These are phyloP conservation scores for Exophiala aquamarina DNA, from an alignment of 2,329 filamentous ascomycete genomes.

Conservation along the genomic window DNA sequence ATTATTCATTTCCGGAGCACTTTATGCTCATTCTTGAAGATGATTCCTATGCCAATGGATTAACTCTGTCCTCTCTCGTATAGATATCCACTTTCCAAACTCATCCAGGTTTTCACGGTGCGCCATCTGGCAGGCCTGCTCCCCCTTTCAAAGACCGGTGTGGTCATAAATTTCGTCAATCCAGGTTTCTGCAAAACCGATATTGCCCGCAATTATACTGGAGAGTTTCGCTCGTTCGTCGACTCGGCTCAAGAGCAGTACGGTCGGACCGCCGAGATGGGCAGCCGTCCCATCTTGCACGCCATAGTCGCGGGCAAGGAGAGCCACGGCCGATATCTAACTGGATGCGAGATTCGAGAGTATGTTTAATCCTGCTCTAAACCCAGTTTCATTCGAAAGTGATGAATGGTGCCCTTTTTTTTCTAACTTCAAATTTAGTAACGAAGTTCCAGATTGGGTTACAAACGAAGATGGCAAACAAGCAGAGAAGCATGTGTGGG, in stretches of 20 bases:
- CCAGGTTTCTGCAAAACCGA: slow-evolving; percentile 34
- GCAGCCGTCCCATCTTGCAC: slow-evolving; percentile 33
- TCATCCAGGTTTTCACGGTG: slow-evolving; percentile 8
- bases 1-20: no score
- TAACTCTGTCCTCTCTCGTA: no score
- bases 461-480: slow-evolving; percentile 2
- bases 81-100: slow-evolving; percentile 35
- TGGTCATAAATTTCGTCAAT: slow-evolving; percentile 36
- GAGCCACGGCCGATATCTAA: slow-evolving; percentile 28
- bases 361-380: slow-evolving; percentile 1
- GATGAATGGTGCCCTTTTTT: background rate
- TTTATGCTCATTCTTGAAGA: no score
- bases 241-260: slow-evolving; percentile 27
- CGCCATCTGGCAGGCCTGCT: slow-evolving; percentile 9
- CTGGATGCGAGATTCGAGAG: slow-evolving; percentile 2
- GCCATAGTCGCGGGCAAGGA: slow-evolving; percentile 31
- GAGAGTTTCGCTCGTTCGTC: slow-evolving; percentile 22
- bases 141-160: slow-evolving; percentile 5
- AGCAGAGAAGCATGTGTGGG: background rate
- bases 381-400: no score
- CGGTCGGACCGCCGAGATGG: slow-evolving; percentile 32
- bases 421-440: background rate
- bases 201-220: slow-evolving; percentile 23
- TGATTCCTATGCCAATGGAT: no score
- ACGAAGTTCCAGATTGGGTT: background rate